A percentile compares a stretch with the other conserved stretches of the same genome.
phyloP scores from a whole-genome alignment of 2,329 filamentous ascomycete genomes.

The Ophiostoma sp. region DNA sequence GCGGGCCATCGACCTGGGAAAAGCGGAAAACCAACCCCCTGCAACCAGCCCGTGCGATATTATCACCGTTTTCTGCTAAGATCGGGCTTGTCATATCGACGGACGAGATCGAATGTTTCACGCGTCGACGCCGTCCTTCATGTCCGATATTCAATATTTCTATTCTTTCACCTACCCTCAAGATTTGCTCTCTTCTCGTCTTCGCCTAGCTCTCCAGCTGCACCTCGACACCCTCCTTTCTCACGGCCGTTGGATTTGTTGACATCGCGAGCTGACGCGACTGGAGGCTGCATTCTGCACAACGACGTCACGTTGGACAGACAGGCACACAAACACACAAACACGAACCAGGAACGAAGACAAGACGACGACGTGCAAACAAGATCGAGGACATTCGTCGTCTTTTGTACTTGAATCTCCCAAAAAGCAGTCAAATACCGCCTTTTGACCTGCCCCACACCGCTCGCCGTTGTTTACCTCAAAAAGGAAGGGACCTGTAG shows the following conservation, averaged over 20 bases:
- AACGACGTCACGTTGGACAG: slow-evolving; percentile 10
- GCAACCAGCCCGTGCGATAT: background rate
- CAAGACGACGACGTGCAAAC: background rate
- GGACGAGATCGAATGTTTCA: slow-evolving; percentile 14
- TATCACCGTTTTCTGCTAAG: background rate
- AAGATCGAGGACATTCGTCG: background rate
- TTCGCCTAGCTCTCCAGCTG: background rate
- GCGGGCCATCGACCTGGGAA: slow-evolving; percentile 3
- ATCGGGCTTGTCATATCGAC: background rate
- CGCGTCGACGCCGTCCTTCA: background rate
- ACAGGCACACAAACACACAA: background rate
- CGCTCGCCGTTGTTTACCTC: slow-evolving; percentile 18
- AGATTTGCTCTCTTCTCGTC: too few species aligned
- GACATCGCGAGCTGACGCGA: slow-evolving; percentile 17
- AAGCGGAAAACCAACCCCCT: slow-evolving; percentile 13
- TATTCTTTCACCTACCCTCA: background rate
- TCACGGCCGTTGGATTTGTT: slow-evolving; percentile 14
- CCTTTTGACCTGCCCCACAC: background rate
- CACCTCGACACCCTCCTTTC: background rate
- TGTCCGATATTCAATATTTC: too few species aligned
- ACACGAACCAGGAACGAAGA: background rate
- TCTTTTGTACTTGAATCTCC: background rate
- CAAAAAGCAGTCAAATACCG: background rate
- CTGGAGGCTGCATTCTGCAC: background rate
- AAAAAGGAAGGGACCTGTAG: background rate